phyloP scores from a whole-genome alignment of 2,329 filamentous ascomycete species.

The Beauveria bassiana region DNA sequence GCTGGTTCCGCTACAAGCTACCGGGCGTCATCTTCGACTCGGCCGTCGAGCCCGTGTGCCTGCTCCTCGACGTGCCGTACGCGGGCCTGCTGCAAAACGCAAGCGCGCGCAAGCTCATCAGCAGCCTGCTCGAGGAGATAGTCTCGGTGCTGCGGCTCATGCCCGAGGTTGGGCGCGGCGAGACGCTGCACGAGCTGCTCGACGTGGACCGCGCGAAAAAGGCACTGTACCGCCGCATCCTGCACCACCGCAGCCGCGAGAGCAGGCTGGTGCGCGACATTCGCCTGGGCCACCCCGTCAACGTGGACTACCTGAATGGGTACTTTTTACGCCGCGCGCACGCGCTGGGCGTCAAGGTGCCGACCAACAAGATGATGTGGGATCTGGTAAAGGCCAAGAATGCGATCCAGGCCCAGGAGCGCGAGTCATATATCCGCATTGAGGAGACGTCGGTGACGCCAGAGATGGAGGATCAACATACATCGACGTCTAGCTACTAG shows the following conservation, averaged over 20 bases:
- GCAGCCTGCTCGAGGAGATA: slow-evolving; percentile 67
- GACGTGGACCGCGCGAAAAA: slow-evolving; percentile 54
- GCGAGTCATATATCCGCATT: slow-evolving; percentile 25
- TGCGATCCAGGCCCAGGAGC: slow-evolving; percentile 23
- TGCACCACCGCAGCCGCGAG: slow-evolving; percentile 37
- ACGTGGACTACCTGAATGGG: slow-evolving; percentile 81
- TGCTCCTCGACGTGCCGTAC: slow-evolving; percentile 70
- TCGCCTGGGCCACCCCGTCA: slow-evolving; percentile 53
- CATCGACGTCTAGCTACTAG: slow-evolving; percentile 11
- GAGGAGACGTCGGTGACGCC: slow-evolving; percentile 26
- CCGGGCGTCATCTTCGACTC: slow-evolving; percentile 69
- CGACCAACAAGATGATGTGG: slow-evolving; percentile 65
- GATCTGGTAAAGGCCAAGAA: slow-evolving; percentile 66
- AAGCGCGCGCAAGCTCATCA: slow-evolving; percentile 57
- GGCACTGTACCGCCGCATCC: slow-evolving; percentile 38
- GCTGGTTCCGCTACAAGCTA: slow-evolving; percentile 66
- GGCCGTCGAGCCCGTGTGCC: slow-evolving; percentile 74
- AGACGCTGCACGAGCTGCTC: slow-evolving; percentile 47
- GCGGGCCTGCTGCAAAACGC: slow-evolving; percentile 61
- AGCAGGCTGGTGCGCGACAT: slow-evolving; percentile 65
- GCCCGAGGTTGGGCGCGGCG: slow-evolving; percentile 62
- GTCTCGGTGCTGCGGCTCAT: slow-evolving; percentile 61
- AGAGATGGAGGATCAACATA: slow-evolving; percentile 18
- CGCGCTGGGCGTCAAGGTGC: slow-evolving; percentile 63
- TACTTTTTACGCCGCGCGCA: slow-evolving; percentile 72